Conservation (phyloP, 2,329 filamentous ascomycete species). For the Xylariaceae sp. region DNA sequence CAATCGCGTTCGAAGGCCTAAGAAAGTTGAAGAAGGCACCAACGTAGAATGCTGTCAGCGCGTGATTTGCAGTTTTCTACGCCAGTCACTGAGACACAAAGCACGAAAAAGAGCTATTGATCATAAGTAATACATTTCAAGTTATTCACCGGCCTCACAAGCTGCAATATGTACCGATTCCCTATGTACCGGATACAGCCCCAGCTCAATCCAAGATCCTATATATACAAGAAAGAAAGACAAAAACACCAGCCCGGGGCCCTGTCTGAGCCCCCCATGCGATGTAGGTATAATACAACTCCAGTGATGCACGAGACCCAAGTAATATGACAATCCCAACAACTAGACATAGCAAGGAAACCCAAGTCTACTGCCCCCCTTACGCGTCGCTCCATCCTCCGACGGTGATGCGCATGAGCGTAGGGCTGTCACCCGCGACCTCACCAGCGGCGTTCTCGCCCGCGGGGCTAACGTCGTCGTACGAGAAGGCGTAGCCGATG, state of each 20-base stretch:
- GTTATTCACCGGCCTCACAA: conserved; percentile 1
- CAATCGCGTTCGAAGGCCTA: too few relatives aligned
- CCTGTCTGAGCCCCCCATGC: neutral
- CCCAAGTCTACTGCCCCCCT: neutral
- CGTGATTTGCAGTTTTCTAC: too few relatives aligned
- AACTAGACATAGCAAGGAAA: neutral
- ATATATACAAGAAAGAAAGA: neutral
- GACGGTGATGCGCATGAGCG: conserved; percentile 44
- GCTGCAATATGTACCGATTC: neutral
- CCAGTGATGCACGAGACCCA: neutral
- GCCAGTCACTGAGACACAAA: too few relatives aligned
- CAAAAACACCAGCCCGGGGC: neutral
- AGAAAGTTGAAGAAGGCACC: too few relatives aligned
- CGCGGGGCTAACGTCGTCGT: conserved; percentile 64
- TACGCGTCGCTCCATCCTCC: conserved; percentile 35
- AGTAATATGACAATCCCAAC: neutral
- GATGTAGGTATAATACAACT: neutral
- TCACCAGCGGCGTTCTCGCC: conserved; percentile 55
- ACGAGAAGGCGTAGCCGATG: conserved; percentile 64
- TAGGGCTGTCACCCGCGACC: conserved; percentile 45
- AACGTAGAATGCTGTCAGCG: too few relatives aligned
- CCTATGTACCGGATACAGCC: neutral
- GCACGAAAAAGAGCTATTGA: neutral
- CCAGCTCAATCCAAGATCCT: neutral
- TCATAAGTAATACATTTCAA: too few relatives aligned